These are phyloP conservation scores for Jacaranda copaia DNA, from an alignment of 257 asterid species.

Conservation along the genomic window DNA sequence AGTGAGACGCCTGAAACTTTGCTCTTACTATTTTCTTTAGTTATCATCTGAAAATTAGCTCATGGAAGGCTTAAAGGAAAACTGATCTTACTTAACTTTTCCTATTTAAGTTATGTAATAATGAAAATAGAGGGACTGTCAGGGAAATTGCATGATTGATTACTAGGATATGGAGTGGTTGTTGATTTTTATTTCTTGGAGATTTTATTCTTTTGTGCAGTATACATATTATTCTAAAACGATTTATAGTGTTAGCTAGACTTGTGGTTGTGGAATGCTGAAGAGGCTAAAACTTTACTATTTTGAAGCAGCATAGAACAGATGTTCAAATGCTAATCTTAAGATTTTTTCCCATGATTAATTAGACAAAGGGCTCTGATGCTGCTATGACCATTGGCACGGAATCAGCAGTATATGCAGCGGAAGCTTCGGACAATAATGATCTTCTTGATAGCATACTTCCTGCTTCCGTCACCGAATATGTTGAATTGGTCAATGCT, in stretches of 20 bases:
- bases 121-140: no score
- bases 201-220: not conserved
- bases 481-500: slow-evolving; percentile 78
- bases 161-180: no score
- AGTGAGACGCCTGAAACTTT: not conserved
- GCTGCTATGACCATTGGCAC: slow-evolving; percentile 89
- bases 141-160: no score
- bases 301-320: not conserved
- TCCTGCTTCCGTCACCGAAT: slow-evolving; percentile 79
- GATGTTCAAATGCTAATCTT: slow-evolving; percentile 7
- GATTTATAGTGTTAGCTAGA: not conserved
- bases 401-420: slow-evolving; percentile 93
- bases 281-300: slow-evolving; percentile 2
- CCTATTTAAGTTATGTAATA: no score
- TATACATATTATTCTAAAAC: not conserved
- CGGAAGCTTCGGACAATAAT: slow-evolving; percentile 89
- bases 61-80: not conserved
- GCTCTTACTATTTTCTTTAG: not conserved
- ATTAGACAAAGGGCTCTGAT: slow-evolving; percentile 91
- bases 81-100: not conserved
- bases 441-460: slow-evolving; percentile 88
- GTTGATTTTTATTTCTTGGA: not conserved
- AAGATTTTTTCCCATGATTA: slow-evolving; percentile 32
- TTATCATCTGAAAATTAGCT: not conserved
- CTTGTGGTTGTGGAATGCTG: not conserved